Percentiles rank a stretch among this genome's conserved stretches.
phyloP scores from a whole-genome alignment of 2,329 filamentous ascomycete genomes.

The Epichloe typhina region DNA sequence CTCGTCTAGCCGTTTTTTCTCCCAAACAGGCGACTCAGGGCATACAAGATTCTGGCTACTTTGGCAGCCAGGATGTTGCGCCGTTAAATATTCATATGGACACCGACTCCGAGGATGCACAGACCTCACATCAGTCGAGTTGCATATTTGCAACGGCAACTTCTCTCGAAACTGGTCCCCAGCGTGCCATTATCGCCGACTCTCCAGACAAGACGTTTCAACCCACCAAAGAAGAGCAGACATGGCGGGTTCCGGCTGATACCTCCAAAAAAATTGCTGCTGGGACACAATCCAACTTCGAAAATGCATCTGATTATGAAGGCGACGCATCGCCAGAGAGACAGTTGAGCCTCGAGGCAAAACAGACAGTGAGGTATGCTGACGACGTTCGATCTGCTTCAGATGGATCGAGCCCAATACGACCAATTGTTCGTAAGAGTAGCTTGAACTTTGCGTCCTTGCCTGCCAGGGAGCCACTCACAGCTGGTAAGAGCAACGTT shows the following conservation, averaged over 20 bases:
- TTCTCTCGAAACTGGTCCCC: slow-evolving; percentile 11
- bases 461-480: slow-evolving; percentile 78
- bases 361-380: neutral
- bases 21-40: slow-evolving; percentile 15
- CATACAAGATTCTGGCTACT: slow-evolving; percentile 53
- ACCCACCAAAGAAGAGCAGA: slow-evolving; percentile 32
- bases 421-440: slow-evolving; percentile 76
- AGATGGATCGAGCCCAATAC: slow-evolving; percentile 59
- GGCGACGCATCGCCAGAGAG: slow-evolving; percentile 5
- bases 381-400: slow-evolving; percentile 48
- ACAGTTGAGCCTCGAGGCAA: slow-evolving; percentile 3
- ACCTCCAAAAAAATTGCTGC: neutral
- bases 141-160: slow-evolving; percentile 8
- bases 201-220: slow-evolving; percentile 27
- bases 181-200: slow-evolving; percentile 15
- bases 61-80: slow-evolving; percentile 45
- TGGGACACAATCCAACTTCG: neutral
- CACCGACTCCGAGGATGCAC: slow-evolving; percentile 9
- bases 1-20: slow-evolving; percentile 17
- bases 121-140: slow-evolving; percentile 10
- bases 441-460: slow-evolving; percentile 90
- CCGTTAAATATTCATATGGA: slow-evolving; percentile 13
- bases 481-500: slow-evolving; percentile 71
- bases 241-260: slow-evolving; percentile 11
- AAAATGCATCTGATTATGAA: neutral